Percentiles rank a stretch among this genome's conserved stretches.
phyloP scores from a whole-genome alignment of 495 filamentous ascomycete genomes.

The Astrothelium macrocarpum region DNA sequence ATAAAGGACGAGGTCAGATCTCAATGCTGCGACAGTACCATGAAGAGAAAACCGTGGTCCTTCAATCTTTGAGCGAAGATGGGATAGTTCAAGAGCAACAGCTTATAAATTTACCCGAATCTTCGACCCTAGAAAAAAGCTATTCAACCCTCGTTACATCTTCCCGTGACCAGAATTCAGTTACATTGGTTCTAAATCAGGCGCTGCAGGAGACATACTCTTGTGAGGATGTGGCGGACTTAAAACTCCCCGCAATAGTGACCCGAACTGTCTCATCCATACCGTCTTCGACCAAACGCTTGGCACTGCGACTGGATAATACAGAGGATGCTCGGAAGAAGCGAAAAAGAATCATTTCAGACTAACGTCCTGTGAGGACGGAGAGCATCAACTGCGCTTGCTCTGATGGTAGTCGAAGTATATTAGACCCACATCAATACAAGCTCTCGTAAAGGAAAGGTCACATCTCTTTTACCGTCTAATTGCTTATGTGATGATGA shows the following conservation, averaged over 20 bases:
- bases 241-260: neutral
- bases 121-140: neutral
- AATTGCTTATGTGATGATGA: too few species aligned
- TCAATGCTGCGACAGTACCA: neutral
- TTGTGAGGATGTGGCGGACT: neutral
- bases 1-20: neutral
- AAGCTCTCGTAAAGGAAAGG: too few species aligned
- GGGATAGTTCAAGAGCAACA: neutral
- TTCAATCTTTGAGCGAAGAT: neutral
- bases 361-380: too few species aligned
- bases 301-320: neutral
- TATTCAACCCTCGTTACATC: neutral
- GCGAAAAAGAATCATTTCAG: neutral
- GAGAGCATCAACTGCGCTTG: too few species aligned
- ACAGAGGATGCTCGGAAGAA: neutral
- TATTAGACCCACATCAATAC: too few species aligned
- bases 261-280: neutral
- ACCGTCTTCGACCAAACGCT: neutral
- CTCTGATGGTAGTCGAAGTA: too few species aligned
- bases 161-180: neutral
- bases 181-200: neutral
- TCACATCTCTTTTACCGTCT: too few species aligned
- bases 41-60: neutral
- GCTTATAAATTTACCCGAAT: neutral
- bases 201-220: neutral